These are phyloP conservation scores for Aspergillus hortae DNA, from an alignment of 2,329 filamentous ascomycete genomes.

Conservation along the genomic window DNA sequence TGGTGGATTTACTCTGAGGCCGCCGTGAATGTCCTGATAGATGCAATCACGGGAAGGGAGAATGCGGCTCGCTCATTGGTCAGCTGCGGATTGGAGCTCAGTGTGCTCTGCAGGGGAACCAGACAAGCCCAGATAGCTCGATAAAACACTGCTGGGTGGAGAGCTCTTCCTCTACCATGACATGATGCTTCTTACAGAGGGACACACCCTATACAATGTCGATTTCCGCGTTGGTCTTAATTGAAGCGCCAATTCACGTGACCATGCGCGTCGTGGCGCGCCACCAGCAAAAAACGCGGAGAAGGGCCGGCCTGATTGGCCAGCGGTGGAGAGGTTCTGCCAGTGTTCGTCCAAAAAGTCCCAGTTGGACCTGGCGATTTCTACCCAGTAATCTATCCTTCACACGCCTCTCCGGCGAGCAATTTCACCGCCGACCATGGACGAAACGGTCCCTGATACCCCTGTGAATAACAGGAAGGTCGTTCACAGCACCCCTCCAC, in stretches of 20 bases:
- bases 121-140: background rate
- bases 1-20: background rate
- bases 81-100: background rate
- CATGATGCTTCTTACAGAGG: background rate
- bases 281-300: slow-evolving; percentile 7
- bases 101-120: background rate
- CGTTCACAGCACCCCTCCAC: slow-evolving; percentile 26
- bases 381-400: background rate
- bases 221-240: slow-evolving; percentile 13
- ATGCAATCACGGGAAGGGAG: background rate
- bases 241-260: slow-evolving; percentile 22
- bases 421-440: slow-evolving; percentile 25
- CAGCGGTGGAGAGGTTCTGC: background rate
- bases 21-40: background rate
- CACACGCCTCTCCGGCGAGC: background rate
- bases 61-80: slow-evolving; percentile 4
- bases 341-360: background rate
- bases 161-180: background rate
- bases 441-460: slow-evolving; percentile 40
- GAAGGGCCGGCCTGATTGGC: slow-evolving; percentile 5
- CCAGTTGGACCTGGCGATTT: slow-evolving; percentile 2
- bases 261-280: slow-evolving; percentile 19
- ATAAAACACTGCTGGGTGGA: background rate
- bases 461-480: slow-evolving; percentile 34
- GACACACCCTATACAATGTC: too few relatives aligned